Percentiles rank a stretch among this genome's conserved stretches.
These are phyloP conservation scores for Helicosporidium sp. DNA, from an alignment of 139 green algal genomes.

Conservation along the genomic window DNA sequence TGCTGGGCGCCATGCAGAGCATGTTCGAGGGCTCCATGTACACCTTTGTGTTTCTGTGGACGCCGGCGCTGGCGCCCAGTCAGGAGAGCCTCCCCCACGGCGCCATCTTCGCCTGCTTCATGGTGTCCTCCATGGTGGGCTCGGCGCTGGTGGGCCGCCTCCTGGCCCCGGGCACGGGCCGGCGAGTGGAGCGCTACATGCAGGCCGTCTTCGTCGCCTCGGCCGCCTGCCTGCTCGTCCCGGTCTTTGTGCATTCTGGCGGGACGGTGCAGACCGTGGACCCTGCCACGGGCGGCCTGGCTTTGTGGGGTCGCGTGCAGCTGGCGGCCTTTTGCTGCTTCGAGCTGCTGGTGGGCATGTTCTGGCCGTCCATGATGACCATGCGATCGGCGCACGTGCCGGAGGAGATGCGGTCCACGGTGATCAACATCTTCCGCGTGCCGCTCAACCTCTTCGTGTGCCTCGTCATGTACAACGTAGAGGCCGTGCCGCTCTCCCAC, in stretches of 20 bases:
- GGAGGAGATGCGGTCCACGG: constrained; percentile 79
- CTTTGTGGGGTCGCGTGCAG: constrained; percentile 40
- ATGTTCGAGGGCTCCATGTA: constrained; percentile 94
- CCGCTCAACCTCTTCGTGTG: constrained; percentile 95
- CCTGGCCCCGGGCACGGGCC: constrained; percentile 8
- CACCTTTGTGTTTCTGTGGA: constrained; percentile 98
- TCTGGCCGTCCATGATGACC: constrained; percentile 96
- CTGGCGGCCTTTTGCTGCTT: constrained; percentile 82
- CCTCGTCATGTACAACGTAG: constrained; percentile 83
- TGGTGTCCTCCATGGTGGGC: constrained; percentile 79
- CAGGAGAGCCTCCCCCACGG: constrained; percentile 80
- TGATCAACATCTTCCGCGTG: constrained; percentile 96
- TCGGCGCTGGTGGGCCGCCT: constrained; percentile 38
- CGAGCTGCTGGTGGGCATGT: constrained; percentile 72
- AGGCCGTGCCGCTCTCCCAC: constrained; percentile 46
- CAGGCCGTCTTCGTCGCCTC: constrained; percentile 49
- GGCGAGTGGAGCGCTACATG: constrained; percentile 60
- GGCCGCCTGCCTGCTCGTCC: constrained; percentile 36
- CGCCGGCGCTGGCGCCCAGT: constrained; percentile 58
- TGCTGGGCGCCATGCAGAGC: constrained; percentile 77
- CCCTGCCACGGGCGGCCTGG: background rate
- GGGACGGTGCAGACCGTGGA: background rate
- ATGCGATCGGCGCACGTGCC: constrained; percentile 76
- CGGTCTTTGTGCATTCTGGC: constrained; percentile 22
- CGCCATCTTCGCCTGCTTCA: constrained; percentile 90